These are phyloP conservation scores for Camellia granthamiana DNA, from an alignment of 148 eudicot genomes.

Conservation along the genomic window DNA sequence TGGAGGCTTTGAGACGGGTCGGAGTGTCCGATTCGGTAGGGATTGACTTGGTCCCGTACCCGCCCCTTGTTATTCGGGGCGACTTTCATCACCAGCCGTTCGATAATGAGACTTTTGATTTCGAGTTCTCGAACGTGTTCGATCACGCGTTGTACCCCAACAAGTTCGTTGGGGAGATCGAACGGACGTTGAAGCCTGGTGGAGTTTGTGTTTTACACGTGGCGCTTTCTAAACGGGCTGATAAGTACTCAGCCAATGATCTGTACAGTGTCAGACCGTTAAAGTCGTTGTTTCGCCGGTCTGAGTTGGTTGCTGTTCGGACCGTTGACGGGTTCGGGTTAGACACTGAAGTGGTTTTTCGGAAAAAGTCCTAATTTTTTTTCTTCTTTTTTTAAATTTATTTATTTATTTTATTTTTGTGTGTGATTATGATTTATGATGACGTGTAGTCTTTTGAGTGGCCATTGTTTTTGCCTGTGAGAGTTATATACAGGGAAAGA, in stretches of 20 bases:
- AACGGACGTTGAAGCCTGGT: constrained; percentile 66
- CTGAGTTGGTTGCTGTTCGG: constrained; percentile 53
- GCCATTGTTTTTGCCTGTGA: too few relatives aligned
- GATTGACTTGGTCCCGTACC: constrained; percentile 72
- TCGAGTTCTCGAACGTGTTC: constrained; percentile 83
- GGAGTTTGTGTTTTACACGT: constrained; percentile 84
- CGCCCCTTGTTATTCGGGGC: constrained; percentile 69
- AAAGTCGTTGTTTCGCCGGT: constrained; percentile 45
- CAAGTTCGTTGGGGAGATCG: constrained; percentile 63
- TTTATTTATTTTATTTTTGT: background rate
- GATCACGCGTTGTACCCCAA: constrained; percentile 81
- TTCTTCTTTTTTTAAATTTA: background rate
- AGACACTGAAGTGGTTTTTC: constrained; percentile 69
- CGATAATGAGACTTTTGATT: constrained; percentile 45
- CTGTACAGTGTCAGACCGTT: constrained; percentile 52
- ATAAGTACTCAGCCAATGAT: constrained; percentile 89
- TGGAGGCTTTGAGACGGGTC: constrained; percentile 54
- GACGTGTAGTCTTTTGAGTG: too few relatives aligned
- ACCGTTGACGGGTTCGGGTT: constrained; percentile 44
- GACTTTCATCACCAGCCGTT: constrained; percentile 82
- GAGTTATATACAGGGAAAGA: too few relatives aligned
- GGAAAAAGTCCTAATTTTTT: constrained; percentile 28
- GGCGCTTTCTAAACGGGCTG: constrained; percentile 54
- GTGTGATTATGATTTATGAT: background rate
- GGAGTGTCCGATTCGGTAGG: constrained; percentile 68